phyloP scores from a whole-genome alignment of 192 early-diverging fungal species.

The Coemansia sp. region DNA sequence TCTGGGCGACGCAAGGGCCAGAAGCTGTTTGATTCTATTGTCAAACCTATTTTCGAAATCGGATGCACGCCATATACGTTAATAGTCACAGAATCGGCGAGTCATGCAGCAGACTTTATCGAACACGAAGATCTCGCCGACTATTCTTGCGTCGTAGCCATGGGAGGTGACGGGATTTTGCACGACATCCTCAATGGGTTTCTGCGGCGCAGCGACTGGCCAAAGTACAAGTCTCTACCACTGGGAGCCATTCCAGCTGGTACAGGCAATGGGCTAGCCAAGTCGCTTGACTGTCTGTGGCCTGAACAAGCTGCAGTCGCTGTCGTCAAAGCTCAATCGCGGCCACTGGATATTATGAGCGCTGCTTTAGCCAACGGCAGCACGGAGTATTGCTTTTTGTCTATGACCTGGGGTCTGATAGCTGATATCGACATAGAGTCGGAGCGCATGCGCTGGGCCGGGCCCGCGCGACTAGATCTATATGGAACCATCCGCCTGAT shows the following conservation, averaged over 20 bases:
- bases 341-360: conserved; percentile 63
- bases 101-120: conserved; percentile 35
- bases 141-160: conserved; percentile 40
- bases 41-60: conserved; percentile 54
- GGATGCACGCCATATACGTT: conserved; percentile 41
- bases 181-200: conserved; percentile 57
- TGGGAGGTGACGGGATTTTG: conserved; percentile 57
- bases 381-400: conserved; percentile 60
- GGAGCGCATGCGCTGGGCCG: conserved; percentile 61
- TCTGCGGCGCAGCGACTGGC: conserved; percentile 47
- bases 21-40: conserved; percentile 50
- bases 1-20: conserved; percentile 48
- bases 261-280: conserved; percentile 56
- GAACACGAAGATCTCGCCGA: conserved; percentile 40
- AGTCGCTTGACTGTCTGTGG: conserved; percentile 49
- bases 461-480: conserved; percentile 49
- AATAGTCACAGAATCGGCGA: conserved; percentile 37
- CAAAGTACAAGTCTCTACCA: conserved; percentile 39
- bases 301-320: conserved; percentile 59
- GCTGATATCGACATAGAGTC: conserved; percentile 68
- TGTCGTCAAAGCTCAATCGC: conserved; percentile 54
- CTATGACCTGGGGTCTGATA: conserved; percentile 63
- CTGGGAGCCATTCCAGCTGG: conserved; percentile 54
- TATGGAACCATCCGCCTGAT: conserved; percentile 61
- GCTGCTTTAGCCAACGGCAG: conserved; percentile 46